phyloP scores from a whole-genome alignment of 257 asterid species.

The Solanum bukasovii region DNA sequence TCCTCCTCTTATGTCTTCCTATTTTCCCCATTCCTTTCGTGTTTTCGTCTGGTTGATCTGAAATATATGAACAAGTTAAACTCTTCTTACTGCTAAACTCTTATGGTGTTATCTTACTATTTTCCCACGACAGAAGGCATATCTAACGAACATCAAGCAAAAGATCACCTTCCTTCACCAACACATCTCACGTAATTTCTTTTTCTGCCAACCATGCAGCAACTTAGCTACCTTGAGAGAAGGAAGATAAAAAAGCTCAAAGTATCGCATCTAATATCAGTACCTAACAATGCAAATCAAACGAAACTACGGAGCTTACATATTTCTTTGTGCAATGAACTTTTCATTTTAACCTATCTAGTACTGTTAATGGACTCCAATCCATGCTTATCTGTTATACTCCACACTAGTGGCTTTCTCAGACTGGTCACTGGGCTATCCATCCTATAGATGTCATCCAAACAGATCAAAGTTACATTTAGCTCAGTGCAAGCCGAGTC shows the following conservation, averaged over 20 bases:
- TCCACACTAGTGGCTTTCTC: neutral
- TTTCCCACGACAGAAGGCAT: neutral
- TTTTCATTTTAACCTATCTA: neutral
- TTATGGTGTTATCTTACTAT: no score
- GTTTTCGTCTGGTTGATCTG: no score
- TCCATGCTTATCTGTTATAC: neutral
- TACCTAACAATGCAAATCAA: neutral
- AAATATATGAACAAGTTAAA: no score
- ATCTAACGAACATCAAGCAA: neutral
- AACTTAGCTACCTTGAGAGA: neutral
- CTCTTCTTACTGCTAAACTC: no score
- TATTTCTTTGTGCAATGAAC: neutral
- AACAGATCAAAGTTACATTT: neutral
- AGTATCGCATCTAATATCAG: neutral
- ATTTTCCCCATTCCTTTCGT: neutral
- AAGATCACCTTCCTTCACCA: neutral
- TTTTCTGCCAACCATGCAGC: neutral
- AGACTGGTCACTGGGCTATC: neutral
- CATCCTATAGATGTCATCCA: neutral
- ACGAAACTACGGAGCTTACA: neutral
- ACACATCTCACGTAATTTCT: neutral
- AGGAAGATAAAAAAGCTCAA: neutral
- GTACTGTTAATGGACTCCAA: neutral
- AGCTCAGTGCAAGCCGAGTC: neutral
- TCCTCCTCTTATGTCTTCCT: neutral